Percentiles rank a stretch among this genome's conserved stretches.
phyloP scores from a whole-genome alignment of 768 basidiomycete genomes.

The Podaxis sp. region DNA sequence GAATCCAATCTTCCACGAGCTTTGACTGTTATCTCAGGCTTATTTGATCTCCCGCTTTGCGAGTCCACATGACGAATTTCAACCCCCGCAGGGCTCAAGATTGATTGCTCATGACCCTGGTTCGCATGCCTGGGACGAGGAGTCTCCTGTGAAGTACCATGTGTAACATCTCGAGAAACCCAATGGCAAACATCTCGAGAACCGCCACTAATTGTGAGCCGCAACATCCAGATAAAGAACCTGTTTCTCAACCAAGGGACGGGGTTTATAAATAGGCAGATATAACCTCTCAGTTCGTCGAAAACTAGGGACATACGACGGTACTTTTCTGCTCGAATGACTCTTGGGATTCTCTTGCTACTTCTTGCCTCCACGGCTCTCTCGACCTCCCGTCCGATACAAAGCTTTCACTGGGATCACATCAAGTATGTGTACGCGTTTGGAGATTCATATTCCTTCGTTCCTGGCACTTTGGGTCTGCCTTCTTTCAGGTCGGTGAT shows the following conservation, averaged over 20 bases:
- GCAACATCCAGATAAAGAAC: neutral
- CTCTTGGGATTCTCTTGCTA: neutral
- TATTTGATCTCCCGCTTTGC: neutral
- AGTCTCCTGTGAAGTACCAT: neutral
- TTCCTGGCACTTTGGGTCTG: slow-evolving; percentile 3
- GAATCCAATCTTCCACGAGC: neutral
- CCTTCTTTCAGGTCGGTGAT: slow-evolving; percentile 1
- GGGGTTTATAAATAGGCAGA: neutral
- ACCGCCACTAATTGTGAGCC: neutral
- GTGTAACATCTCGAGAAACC: neutral
- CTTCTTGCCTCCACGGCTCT: neutral
- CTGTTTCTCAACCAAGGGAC: neutral
- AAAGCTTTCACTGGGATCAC: slow-evolving; percentile 40
- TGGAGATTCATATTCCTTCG: slow-evolving; percentile 9
- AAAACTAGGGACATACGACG: neutral
- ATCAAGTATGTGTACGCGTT: slow-evolving; percentile 20
- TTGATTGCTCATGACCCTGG: no score
- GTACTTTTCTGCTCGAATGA: neutral
- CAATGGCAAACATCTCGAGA: neutral
- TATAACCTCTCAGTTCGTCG: neutral
- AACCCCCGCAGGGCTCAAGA: neutral
- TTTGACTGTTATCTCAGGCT: neutral
- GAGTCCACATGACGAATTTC: neutral
- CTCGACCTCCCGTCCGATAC: neutral
- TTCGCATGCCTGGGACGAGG: neutral